Evolutionary conservation across 164 flowering plant species (phyloP).

Genomic region (Saururus chinensis): DNA sequence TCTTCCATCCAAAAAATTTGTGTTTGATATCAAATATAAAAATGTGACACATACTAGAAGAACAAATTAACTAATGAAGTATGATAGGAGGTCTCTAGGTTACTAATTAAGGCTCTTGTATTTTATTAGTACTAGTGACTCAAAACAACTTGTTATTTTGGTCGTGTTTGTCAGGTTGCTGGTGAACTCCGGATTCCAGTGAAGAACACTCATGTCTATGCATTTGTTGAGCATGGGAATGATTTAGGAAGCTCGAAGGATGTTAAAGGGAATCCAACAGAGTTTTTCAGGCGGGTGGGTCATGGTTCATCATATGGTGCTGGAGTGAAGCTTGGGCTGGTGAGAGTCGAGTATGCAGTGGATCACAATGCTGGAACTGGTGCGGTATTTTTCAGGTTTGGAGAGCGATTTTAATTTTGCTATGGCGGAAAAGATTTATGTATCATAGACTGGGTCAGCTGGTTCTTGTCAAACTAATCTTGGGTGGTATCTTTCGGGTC

Average conservation of each 20-base stretch:
- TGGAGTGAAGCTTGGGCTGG: constrained; percentile 81
- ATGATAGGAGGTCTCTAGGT: too few relatives aligned
- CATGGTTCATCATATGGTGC: constrained; percentile 90
- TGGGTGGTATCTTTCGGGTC: too few relatives aligned
- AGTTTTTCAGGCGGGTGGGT: constrained; percentile 85
- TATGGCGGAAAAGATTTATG: too few relatives aligned
- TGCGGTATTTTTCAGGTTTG: constrained; percentile 87
- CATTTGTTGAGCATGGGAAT: constrained; percentile 94
- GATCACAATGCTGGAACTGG: constrained; percentile 97
- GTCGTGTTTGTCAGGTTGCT: constrained; percentile 41
- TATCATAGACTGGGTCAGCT: too few relatives aligned
- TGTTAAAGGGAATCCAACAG: constrained; percentile 96
- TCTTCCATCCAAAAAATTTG: too few relatives aligned
- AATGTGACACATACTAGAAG: too few relatives aligned
- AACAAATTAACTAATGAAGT: too few relatives aligned
- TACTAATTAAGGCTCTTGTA: too few relatives aligned
- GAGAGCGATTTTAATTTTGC: constrained; percentile 68
- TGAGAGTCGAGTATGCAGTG: constrained; percentile 93
- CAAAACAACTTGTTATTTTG: too few relatives aligned
- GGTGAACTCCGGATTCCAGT: constrained; percentile 87
- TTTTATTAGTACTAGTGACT: background rate
- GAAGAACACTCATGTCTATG: constrained; percentile 72
- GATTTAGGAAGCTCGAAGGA: constrained; percentile 96
- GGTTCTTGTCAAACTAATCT: too few relatives aligned
- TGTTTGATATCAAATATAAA: too few relatives aligned